Conservation (phyloP, 495 filamentous ascomycete species). For the Penicillium maclennaniae region DNA sequence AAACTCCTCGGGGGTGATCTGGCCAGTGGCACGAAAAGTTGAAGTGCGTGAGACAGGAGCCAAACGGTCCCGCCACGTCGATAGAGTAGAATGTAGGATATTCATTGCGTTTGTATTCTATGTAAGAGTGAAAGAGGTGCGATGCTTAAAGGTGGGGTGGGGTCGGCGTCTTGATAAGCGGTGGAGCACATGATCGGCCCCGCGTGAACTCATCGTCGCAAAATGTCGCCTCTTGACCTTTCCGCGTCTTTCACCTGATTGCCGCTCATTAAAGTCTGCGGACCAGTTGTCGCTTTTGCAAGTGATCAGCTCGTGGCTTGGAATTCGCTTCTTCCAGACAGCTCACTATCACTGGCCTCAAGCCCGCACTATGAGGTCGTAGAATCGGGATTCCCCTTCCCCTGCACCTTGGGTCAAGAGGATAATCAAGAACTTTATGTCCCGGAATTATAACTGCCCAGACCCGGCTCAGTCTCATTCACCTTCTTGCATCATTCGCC, state of each 20-base stretch:
- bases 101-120: slow-evolving; percentile 38
- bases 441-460: slow-evolving; percentile 1
- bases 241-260: not conserved
- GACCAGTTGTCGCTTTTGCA: not conserved
- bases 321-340: not conserved
- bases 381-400: not conserved
- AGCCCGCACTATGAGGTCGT: not conserved
- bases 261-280: slow-evolving; percentile 1
- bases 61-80: slow-evolving; percentile 82
- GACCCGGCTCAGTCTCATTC: slow-evolving; percentile 28
- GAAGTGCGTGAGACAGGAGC: slow-evolving; percentile 84
- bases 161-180: slow-evolving; percentile 22
- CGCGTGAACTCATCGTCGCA: slow-evolving; percentile 22
- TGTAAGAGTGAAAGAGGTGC: slow-evolving; percentile 2
- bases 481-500: slow-evolving; percentile 52
- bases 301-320: not conserved
- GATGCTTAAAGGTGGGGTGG: slow-evolving; percentile 10
- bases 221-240: not conserved
- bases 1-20: slow-evolving; percentile 98
- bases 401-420: not conserved
- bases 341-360: not conserved
- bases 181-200: slow-evolving; percentile 35
- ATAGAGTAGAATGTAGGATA: slow-evolving; percentile 75
- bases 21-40: slow-evolving; percentile 87
- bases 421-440: not conserved